These are phyloP conservation scores for Acacia melanoxylon DNA, from an alignment of 306 rosid genomes.

Conservation along the genomic window DNA sequence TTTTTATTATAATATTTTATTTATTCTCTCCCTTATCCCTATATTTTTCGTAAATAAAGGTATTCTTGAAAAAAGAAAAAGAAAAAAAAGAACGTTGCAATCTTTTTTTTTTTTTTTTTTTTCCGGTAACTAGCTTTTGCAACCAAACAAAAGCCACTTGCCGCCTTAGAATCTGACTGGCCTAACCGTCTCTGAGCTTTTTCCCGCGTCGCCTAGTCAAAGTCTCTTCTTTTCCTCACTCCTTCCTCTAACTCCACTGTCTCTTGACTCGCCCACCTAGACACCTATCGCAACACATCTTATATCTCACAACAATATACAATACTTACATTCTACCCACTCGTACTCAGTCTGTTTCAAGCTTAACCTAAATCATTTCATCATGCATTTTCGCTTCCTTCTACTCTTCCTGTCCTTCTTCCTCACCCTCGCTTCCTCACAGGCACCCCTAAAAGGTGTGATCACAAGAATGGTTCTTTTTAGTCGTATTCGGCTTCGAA, in stretches of 20 bases:
- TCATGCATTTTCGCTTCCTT: conserved; percentile 48
- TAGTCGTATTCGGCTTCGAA: background rate
- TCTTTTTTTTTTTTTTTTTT: no score
- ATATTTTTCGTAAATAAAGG: no score
- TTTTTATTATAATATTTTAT: no score
- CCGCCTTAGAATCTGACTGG: background rate
- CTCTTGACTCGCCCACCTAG: conserved; percentile 1
- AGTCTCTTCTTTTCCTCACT: conserved; percentile 40
- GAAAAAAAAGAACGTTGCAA: no score
- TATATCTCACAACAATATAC: background rate
- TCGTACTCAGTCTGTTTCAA: background rate
- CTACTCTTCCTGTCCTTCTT: conserved; percentile 41
- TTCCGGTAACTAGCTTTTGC: background rate
- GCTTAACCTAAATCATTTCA: conserved; percentile 18
- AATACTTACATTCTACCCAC: background rate
- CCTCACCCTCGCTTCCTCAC: conserved; percentile 38
- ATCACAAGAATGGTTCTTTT: background rate
- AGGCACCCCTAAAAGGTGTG: conserved; percentile 52
- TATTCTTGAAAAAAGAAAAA: no score
- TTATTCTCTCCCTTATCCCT: no score
- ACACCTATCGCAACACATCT: background rate
- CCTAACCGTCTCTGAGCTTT: conserved; percentile 2
- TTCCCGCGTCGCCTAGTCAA: conserved; percentile 61
- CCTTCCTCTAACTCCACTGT: conserved; percentile 40
- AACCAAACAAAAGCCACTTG: background rate